These are phyloP conservation scores for Aspergillus coremiiformis DNA, from an alignment of 495 filamentous ascomycete genomes.

Conservation along the genomic window DNA sequence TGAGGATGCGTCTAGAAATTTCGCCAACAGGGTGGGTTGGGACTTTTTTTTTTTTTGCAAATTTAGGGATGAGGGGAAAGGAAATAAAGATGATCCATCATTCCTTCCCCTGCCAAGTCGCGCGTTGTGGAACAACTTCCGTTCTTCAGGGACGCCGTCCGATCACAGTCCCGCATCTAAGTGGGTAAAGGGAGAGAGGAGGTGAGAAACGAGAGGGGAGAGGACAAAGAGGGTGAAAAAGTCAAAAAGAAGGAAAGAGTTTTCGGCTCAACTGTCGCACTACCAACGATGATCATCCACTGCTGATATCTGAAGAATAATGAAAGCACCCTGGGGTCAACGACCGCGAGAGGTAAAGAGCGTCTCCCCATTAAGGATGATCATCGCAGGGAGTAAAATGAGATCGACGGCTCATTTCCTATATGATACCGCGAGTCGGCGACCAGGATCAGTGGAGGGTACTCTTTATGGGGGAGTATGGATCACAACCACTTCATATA, in stretches of 20 bases:
- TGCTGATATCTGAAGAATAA: background rate
- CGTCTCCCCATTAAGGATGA: background rate
- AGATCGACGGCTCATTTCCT: background rate
- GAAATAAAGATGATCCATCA: conserved; percentile 8
- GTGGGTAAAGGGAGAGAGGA: conserved; percentile 4
- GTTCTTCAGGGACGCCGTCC: conserved; percentile 15
- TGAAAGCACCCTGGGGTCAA: background rate
- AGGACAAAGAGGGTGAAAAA: background rate
- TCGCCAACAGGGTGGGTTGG: conserved; percentile 10
- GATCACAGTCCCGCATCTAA: conserved; percentile 6
- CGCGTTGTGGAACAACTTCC: conserved; percentile 18
- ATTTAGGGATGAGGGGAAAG: background rate
- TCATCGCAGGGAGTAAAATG: background rate
- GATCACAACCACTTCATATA: background rate
- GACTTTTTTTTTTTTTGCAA: conserved; percentile 3
- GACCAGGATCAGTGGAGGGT: background rate
- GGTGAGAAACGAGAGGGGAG: conserved; percentile 7
- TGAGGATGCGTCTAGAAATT: conserved; percentile 24
- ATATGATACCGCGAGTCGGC: background rate
- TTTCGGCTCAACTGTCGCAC: background rate
- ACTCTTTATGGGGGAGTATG: background rate
- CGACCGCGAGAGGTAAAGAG: background rate
- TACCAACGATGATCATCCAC: background rate
- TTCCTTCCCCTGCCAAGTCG: conserved; percentile 18
- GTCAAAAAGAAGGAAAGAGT: background rate